Evolutionary conservation across 164 flowering plant species (phyloP).

Genomic region (Aristolochia fimbriata): DNA sequence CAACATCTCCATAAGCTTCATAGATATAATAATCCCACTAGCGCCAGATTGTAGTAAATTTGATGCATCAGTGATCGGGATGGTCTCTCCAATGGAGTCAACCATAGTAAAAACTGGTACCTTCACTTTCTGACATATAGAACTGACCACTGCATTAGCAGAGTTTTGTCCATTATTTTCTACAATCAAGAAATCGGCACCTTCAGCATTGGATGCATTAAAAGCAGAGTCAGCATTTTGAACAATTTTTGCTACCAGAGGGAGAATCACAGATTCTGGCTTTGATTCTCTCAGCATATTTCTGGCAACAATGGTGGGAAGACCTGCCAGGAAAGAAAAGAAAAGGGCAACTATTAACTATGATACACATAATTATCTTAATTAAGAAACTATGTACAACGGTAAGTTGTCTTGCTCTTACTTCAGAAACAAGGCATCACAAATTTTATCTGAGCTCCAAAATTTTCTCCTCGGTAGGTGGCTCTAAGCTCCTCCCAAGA

Average conservation of each 20-base stretch:
- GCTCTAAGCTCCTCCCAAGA: no score
- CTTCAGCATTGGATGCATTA: constrained; percentile 68
- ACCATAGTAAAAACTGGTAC: constrained; percentile 57
- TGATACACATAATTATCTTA: no score
- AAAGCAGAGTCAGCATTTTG: constrained; percentile 48
- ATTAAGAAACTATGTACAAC: no score
- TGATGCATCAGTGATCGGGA: constrained; percentile 16
- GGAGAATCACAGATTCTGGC: constrained; percentile 61
- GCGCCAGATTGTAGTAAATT: constrained; percentile 53
- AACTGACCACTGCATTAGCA: constrained; percentile 16
- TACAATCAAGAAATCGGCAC: constrained; percentile 81
- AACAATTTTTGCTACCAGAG: constrained; percentile 70
- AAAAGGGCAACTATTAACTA: no score
- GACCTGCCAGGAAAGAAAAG: constrained; percentile 32
- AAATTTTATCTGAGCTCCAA: no score
- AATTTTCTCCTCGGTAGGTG: no score
- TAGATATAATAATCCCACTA: constrained; percentile 61
- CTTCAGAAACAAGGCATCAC: no score
- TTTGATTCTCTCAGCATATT: constrained; percentile 70
- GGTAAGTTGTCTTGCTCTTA: no score
- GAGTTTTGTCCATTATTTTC: constrained; percentile 14
- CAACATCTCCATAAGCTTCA: constrained; percentile 39
- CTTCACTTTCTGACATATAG: constrained; percentile 40
- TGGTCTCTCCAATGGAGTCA: constrained; percentile 15
- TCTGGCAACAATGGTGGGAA: constrained; percentile 89